Evolutionary conservation across 805 yeast species (phyloP), one percentile per base, ranked within the genome.

Genomic region (Candida argentea): DNA sequence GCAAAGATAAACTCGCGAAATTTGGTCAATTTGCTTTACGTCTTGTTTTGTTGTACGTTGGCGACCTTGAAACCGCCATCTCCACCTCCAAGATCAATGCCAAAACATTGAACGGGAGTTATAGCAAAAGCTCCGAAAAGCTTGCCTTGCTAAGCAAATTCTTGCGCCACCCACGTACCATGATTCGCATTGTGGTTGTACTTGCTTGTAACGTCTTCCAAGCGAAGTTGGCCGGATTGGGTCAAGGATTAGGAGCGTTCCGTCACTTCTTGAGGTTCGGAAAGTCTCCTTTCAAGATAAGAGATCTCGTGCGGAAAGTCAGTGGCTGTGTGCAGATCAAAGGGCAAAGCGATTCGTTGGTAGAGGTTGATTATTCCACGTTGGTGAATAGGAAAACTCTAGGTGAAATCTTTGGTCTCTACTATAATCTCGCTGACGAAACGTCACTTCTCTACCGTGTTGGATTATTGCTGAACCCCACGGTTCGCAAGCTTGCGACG

Each of bases 251-350:
- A 29, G 68, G 66, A 28, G 51, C 67, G 7, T 80, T 75, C 48
- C 67, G 91, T 50, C 84, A 76, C 43, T 63, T 75, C 30, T 51
- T 79, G 38, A 63, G 89, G 39, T 77, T 77, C 34, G 89, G 87
- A 22, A 70, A 74, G 25, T 63, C 80, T 5, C 85, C 85, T 2
- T 73, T 76, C 48, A 61, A 77, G 36, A 23, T 73, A 3, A 44
- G 65, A 20, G 48, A 55, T 15, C 37, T 70, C 11, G 27, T 46
- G 17, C 37, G 37, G 12, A 65, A 63, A 34, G 8, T 71, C 1
- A 33, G 27, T 2, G 22, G 31, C 1, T 27, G 35, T 11, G 21
- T 48, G 8, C 24, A 42, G 3, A 27, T 31, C 25, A 25, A 37
- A 23, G 16, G 19, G 25, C 28, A 27, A 16, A 9, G 19, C 8